phyloP scores from a whole-genome alignment of 306 rosid genomes.

The Malus sylvestris region DNA sequence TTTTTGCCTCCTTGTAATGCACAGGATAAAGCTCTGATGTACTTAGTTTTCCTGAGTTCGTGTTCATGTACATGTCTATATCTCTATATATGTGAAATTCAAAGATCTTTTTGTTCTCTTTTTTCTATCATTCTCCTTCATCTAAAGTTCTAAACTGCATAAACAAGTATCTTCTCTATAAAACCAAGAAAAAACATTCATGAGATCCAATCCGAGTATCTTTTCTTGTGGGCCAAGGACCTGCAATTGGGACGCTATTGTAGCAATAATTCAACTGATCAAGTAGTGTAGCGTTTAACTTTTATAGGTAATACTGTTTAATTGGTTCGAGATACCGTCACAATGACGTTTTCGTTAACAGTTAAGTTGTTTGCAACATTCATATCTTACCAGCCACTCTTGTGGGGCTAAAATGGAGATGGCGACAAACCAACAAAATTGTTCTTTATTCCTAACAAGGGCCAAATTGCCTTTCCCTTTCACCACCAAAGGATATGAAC shows the following conservation, averaged over 20 bases:
- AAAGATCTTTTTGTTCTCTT: neutral
- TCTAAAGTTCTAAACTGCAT: neutral
- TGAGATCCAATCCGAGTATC: neutral
- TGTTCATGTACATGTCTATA: conserved; percentile 41
- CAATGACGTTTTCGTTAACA: neutral
- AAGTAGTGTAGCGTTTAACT: neutral
- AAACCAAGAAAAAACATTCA: neutral
- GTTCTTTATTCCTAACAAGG: conserved; percentile 4
- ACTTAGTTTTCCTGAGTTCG: conserved; percentile 37
- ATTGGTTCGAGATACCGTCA: neutral
- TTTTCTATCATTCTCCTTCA: neutral
- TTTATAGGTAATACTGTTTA: too few species aligned
- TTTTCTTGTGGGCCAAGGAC: neutral
- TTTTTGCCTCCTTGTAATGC: conserved; percentile 36
- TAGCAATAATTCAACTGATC: too few species aligned
- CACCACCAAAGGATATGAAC: conserved; percentile 15
- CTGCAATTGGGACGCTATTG: neutral
- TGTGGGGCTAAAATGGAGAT: conserved; percentile 12
- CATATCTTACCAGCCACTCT: neutral
- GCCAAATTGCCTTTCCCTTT: conserved; percentile 27
- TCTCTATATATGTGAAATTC: conserved; percentile 41
- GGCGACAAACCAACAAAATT: conserved; percentile 11
- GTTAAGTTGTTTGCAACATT: neutral
- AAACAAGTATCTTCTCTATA: neutral
- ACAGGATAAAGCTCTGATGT: conserved; percentile 28